Conservation (phyloP, 352 stramenopile species). For the Nothophytophthora sp. region DNA sequence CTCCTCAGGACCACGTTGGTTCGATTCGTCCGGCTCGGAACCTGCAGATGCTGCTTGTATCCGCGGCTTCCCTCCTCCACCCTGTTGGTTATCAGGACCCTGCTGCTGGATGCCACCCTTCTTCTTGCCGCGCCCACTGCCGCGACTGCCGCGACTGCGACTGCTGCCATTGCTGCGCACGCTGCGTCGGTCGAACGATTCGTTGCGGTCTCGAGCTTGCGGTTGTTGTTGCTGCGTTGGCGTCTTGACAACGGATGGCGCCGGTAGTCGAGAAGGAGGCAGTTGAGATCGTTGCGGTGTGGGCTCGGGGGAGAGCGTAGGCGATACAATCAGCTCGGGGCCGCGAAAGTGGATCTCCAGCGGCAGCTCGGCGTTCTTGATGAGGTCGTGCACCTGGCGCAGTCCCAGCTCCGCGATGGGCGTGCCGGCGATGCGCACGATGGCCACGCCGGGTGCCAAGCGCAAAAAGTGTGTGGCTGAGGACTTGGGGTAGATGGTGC, state of each 20-base stretch:
- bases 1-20: slow-evolving; percentile 57
- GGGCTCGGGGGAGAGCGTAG: slow-evolving; percentile 5
- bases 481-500: slow-evolving; percentile 84
- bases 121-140: slow-evolving; percentile 21
- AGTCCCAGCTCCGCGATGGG: slow-evolving; percentile 63
- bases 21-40: slow-evolving; percentile 41
- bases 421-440: slow-evolving; percentile 72
- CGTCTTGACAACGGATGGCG: background rate
- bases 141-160: slow-evolving; percentile 30
- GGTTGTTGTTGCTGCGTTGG: slow-evolving; percentile 9
- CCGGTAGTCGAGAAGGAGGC: slow-evolving; percentile 3
- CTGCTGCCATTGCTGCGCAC: slow-evolving; percentile 32
- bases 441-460: slow-evolving; percentile 60
- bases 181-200: slow-evolving; percentile 26
- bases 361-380: slow-evolving; percentile 73
- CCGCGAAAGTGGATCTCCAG: slow-evolving; percentile 69
- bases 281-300: slow-evolving; percentile 9
- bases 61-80: background rate
- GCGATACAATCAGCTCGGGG: slow-evolving; percentile 10
- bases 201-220: slow-evolving; percentile 16
- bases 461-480: slow-evolving; percentile 74
- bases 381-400: slow-evolving; percentile 84
- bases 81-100: slow-evolving; percentile 15
- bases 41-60: background rate
- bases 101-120: slow-evolving; percentile 12